Percentiles rank a stretch among this genome's conserved stretches.
Conservation (phyloP, 2,329 filamentous ascomycete species). For the Claviceps lovelessii region DNA sequence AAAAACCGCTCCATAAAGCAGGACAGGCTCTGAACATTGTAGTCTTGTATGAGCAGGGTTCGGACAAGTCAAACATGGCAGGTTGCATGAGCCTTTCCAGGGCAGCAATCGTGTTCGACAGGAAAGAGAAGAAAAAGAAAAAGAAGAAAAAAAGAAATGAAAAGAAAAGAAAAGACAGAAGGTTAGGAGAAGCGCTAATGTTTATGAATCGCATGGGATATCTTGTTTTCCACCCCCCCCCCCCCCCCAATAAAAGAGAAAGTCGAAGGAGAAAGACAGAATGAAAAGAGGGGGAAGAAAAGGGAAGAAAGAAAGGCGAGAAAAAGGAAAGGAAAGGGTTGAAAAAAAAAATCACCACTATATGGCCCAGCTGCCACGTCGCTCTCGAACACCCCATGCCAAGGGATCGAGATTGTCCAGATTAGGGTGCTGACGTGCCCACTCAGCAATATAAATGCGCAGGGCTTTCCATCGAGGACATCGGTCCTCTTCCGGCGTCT, state of each 20-base stretch:
- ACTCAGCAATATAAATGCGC: conserved; percentile 71
- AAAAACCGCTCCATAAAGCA: background rate
- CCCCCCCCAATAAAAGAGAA: too few species aligned
- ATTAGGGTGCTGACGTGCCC: conserved; percentile 74
- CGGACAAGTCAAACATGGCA: background rate
- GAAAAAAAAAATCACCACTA: conserved; percentile 15
- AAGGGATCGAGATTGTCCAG: conserved; percentile 46
- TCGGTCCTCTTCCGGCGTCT: conserved; percentile 35
- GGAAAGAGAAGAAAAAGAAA: background rate
- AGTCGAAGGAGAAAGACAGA: background rate
- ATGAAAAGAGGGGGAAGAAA: background rate
- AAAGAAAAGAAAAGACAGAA: too few species aligned
- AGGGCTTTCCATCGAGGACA: conserved; percentile 69
- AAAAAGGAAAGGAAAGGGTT: too few species aligned
- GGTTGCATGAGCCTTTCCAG: background rate
- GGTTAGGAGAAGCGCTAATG: background rate
- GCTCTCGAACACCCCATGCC: conserved; percentile 53
- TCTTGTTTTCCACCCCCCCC: too few species aligned
- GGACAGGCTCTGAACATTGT: too few species aligned
- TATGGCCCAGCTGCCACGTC: conserved; percentile 60
- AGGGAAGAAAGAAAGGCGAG: background rate
- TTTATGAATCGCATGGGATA: background rate
- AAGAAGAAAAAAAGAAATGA: too few species aligned
- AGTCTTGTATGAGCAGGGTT: background rate
- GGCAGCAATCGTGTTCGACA: background rate